Percentiles rank a stretch among this genome's conserved stretches.
Conservation (phyloP, 2,329 filamentous ascomycete genomes). For the Ceratocystis alfenasii region DNA sequence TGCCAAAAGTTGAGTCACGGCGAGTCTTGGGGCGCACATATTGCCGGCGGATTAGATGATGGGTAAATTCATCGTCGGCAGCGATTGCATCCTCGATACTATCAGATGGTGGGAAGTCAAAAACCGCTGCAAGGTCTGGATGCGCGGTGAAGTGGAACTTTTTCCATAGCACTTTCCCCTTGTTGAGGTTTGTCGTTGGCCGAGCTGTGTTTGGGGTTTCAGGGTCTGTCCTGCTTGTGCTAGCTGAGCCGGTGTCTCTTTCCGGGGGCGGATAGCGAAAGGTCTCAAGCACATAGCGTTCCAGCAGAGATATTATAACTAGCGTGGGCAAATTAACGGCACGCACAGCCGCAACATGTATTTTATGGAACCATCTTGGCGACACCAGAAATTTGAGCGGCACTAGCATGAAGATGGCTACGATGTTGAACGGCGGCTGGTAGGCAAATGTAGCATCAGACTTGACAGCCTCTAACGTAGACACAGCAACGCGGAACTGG, state of each 20-base stretch:
- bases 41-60: slow-evolving; percentile 46
- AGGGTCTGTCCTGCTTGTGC: slow-evolving; percentile 3
- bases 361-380: slow-evolving; percentile 82
- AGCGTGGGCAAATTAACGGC: slow-evolving; percentile 64
- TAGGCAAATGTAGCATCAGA: slow-evolving; percentile 74
- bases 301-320: slow-evolving; percentile 56
- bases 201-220: slow-evolving; percentile 19
- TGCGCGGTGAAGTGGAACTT: slow-evolving; percentile 58
- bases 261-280: slow-evolving; percentile 22
- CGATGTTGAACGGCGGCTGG: slow-evolving; percentile 70
- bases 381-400: slow-evolving; percentile 67
- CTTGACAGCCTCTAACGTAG: slow-evolving; percentile 78
- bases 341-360: slow-evolving; percentile 66
- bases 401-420: slow-evolving; percentile 61
- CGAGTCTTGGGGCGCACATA: slow-evolving; percentile 39
- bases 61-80: slow-evolving; percentile 47
- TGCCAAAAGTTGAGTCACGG: slow-evolving; percentile 47
- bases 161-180: slow-evolving; percentile 43
- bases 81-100: slow-evolving; percentile 45
- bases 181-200: slow-evolving; percentile 5
- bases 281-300: slow-evolving; percentile 51
- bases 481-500: slow-evolving; percentile 66
- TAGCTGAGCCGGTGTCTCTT: slow-evolving; percentile 22
- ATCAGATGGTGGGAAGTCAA: slow-evolving; percentile 57
- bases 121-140: slow-evolving; percentile 60